phyloP scores from a whole-genome alignment of 2,329 filamentous ascomycete species.

The Ceratocystis cubensis region DNA sequence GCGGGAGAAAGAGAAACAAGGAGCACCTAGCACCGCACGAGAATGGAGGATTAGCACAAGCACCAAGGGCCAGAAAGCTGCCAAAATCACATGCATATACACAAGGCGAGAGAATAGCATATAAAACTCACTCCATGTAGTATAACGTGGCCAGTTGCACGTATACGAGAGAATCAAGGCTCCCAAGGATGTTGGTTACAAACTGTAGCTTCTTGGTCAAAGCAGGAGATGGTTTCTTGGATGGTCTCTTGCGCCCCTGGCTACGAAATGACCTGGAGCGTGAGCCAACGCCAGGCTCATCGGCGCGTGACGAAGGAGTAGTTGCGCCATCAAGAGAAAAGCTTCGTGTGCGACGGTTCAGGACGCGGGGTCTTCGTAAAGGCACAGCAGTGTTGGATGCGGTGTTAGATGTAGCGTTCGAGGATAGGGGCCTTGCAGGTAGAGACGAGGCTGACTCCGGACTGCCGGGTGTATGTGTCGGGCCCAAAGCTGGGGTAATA shows the following conservation, averaged over 20 bases:
- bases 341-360: slow-evolving; percentile 16
- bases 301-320: slow-evolving; percentile 13
- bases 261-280: slow-evolving; percentile 24
- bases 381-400: slow-evolving; percentile 8
- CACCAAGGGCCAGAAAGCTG: no score
- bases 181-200: slow-evolving; percentile 46
- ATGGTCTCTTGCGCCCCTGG: slow-evolving; percentile 26
- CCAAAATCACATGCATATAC: no score
- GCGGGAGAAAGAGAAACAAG: slow-evolving; percentile 48
- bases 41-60: slow-evolving; percentile 17
- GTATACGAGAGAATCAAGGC: slow-evolving; percentile 51
- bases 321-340: slow-evolving; percentile 15
- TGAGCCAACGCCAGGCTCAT: slow-evolving; percentile 22
- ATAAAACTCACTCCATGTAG: slow-evolving; percentile 52
- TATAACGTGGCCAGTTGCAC: slow-evolving; percentile 53
- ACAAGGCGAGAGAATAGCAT: not conserved
- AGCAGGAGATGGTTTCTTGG: slow-evolving; percentile 32
- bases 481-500: slow-evolving; percentile 6
- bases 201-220: slow-evolving; percentile 48
- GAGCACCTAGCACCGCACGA: slow-evolving; percentile 41
- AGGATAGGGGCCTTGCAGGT: slow-evolving; percentile 11
- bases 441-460: not conserved
- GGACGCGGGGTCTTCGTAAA: slow-evolving; percentile 10
- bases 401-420: not conserved
- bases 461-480: slow-evolving; percentile 2